phyloP scores from a whole-genome alignment of 768 basidiomycete genomes.

The Hericium alpestre region DNA sequence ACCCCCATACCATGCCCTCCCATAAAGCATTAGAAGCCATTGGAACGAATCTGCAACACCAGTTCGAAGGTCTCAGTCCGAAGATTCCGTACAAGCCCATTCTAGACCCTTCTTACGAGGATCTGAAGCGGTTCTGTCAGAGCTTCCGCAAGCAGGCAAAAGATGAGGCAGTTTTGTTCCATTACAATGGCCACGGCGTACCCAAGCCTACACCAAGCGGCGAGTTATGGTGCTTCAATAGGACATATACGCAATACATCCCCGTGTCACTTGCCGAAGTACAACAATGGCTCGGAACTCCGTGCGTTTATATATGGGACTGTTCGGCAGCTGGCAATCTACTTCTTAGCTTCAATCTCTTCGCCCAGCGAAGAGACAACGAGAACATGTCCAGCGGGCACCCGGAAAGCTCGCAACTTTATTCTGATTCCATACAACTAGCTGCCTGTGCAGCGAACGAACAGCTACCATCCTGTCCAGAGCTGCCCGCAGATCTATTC shows the following conservation, averaged over 20 bases:
- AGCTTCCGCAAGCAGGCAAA: conserved; percentile 79
- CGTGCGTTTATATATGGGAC: conserved; percentile 98
- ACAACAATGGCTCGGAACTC: conserved; percentile 87
- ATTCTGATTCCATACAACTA: conserved; percentile 84
- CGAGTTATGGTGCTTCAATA: conserved; percentile 98
- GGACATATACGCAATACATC: conserved; percentile 95
- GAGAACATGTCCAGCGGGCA: conserved; percentile 49
- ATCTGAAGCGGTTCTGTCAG: conserved; percentile 79
- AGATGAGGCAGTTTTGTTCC: conserved; percentile 88
- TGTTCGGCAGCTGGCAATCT: conserved; percentile 96
- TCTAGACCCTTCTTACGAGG: conserved; percentile 90
- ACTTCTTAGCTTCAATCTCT: conserved; percentile 76
- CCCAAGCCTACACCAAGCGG: conserved; percentile 92
- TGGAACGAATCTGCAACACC: conserved; percentile 84
- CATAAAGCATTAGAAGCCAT: conserved; percentile 91
- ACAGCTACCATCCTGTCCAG: conserved; percentile 86
- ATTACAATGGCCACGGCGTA: conserved; percentile 98
- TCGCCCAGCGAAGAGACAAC: conserved; percentile 65
- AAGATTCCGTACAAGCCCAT: conserved; percentile 93
- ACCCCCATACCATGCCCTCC: conserved; percentile 85
- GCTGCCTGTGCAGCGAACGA: conserved; percentile 91
- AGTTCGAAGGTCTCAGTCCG: conserved; percentile 90
- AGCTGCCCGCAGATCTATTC: conserved; percentile 94
- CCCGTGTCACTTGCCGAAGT: conserved; percentile 91
- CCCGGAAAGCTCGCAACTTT: conserved; percentile 54